These are phyloP conservation scores for Achaetomium macrosporum DNA, from an alignment of 2,329 filamentous ascomycete species.

Conservation along the genomic window DNA sequence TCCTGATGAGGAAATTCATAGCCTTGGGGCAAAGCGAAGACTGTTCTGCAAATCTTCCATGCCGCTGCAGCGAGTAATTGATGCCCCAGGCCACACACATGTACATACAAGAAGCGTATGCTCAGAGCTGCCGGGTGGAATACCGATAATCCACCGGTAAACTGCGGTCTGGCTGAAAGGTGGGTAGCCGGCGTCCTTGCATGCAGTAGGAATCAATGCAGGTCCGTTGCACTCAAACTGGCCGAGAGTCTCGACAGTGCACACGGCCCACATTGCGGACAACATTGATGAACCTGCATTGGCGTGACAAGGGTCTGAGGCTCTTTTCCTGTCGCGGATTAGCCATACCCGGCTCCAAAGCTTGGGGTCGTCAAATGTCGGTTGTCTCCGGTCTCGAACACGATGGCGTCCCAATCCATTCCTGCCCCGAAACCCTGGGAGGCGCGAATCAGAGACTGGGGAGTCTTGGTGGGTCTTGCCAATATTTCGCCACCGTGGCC, in stretches of 20 bases:
- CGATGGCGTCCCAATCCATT: not conserved
- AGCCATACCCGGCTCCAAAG: constrained; percentile 13
- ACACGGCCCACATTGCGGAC: not conserved
- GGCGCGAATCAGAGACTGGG: constrained; percentile 10
- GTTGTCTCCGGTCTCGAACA: not conserved
- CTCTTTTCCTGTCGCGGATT: constrained; percentile 14
- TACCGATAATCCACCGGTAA: no score
- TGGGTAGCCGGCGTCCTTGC: no score
- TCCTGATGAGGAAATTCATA: constrained; percentile 17
- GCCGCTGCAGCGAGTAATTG: no score
- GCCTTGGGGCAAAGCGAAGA: not conserved
- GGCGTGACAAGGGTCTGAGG: constrained; percentile 6
- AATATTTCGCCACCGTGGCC: constrained; percentile 18
- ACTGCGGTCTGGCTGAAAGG: no score
- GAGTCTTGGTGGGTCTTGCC: constrained; percentile 5
- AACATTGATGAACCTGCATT: not conserved
- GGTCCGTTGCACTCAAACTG: constrained; percentile 12
- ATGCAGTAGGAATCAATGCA: constrained; percentile 11
- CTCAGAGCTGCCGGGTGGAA: no score
- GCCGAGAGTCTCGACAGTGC: not conserved
- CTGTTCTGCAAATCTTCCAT: no score
- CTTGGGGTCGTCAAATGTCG: constrained; percentile 9
- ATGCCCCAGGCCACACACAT: no score
- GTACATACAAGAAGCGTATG: no score
- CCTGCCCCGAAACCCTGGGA: constrained; percentile 9